These are phyloP conservation scores for Ophiocordyceps unilateralis DNA, from an alignment of 2,329 filamentous ascomycete species.

Conservation along the genomic window DNA sequence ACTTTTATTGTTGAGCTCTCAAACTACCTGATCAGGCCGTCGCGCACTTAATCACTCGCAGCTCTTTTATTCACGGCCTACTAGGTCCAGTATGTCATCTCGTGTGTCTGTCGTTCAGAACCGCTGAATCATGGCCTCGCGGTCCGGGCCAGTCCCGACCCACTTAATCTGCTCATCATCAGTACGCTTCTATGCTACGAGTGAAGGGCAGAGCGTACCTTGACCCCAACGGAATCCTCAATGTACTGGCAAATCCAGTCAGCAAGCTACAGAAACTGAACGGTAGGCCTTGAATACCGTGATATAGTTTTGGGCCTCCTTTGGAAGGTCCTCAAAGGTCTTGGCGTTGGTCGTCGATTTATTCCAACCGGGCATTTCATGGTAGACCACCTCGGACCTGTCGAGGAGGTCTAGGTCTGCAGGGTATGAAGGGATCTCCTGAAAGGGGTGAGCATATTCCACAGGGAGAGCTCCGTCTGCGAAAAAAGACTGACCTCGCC, in stretches of 20 bases:
- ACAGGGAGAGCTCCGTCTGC: background rate
- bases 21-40: background rate
- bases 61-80: background rate
- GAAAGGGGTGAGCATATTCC: background rate
- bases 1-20: background rate
- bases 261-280: background rate
- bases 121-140: constrained; percentile 46
- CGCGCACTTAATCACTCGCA: background rate
- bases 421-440: constrained; percentile 1
- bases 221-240: background rate
- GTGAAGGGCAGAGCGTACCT: background rate
- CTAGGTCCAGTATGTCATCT: too few species aligned
- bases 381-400: constrained; percentile 3
- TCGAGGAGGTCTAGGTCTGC: constrained; percentile 3
- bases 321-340: constrained; percentile 21
- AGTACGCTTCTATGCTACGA: constrained; percentile 9
- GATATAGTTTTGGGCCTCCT: constrained; percentile 46
- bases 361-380: constrained; percentile 4
- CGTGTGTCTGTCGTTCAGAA: background rate
- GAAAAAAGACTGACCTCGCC: constrained; percentile 4
- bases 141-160: constrained; percentile 48
- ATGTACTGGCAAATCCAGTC: background rate
- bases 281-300: constrained; percentile 36
- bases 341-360: constrained; percentile 3
- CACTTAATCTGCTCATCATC: constrained; percentile 27